A percentile compares a stretch with the other conserved stretches of the same genome.
Evolutionary conservation across 495 filamentous ascomycete species (phyloP).

Genomic region (Aspergillus coremiiformis): DNA sequence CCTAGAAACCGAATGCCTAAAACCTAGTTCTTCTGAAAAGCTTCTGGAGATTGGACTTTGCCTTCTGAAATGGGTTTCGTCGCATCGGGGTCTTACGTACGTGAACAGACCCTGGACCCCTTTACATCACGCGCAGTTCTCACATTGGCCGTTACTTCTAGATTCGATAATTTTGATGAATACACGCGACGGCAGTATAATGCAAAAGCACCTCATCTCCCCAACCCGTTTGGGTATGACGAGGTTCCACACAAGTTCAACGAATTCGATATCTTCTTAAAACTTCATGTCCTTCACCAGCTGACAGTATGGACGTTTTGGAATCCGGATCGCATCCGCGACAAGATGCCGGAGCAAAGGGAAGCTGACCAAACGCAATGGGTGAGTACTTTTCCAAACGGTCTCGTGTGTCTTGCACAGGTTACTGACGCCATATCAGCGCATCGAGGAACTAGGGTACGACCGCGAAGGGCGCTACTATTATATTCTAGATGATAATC

Average conservation of each 20-base stretch:
- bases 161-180: conserved; percentile 85
- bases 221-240: conserved; percentile 81
- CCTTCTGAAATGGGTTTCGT: conserved; percentile 87
- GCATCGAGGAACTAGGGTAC: conserved; percentile 87
- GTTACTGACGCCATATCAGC: conserved; percentile 40
- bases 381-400: conserved; percentile 46
- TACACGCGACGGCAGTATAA: conserved; percentile 87
- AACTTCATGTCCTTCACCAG: conserved; percentile 85
- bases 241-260: conserved; percentile 65
- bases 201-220: conserved; percentile 62
- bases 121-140: background rate
- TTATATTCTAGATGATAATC: conserved; percentile 88
- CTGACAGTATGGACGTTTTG: conserved; percentile 85
- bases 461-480: conserved; percentile 78
- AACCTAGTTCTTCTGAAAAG: conserved; percentile 60
- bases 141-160: conserved; percentile 24
- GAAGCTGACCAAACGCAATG: conserved; percentile 76
- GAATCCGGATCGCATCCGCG: conserved; percentile 76
- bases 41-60: conserved; percentile 79
- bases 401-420: background rate
- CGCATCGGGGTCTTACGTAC: conserved; percentile 84
- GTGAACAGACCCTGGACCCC: conserved; percentile 20
- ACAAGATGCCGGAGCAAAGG: conserved; percentile 75
- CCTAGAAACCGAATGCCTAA: conserved; percentile 80
- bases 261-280: conserved; percentile 76